Percentiles rank a stretch among this genome's conserved stretches.
Evolutionary conservation across 2,329 filamentous ascomycete species (phyloP).

Genomic region (Fusarium proliferatum): DNA sequence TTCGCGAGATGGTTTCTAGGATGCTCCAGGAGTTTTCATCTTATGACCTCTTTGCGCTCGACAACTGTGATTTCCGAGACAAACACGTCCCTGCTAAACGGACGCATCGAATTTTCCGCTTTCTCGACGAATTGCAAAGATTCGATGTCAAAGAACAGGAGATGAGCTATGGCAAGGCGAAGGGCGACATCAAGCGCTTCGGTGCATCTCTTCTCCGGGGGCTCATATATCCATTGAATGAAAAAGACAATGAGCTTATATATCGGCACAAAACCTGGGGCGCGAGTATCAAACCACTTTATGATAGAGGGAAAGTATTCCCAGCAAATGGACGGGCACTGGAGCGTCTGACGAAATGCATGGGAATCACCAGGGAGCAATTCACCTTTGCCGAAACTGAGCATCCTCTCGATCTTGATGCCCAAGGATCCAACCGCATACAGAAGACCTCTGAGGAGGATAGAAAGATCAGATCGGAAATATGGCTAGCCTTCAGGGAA

Average conservation of each 20-base stretch:
- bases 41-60: constrained; percentile 31
- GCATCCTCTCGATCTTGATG: not conserved
- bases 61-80: constrained; percentile 26
- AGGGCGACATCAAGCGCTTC: constrained; percentile 41
- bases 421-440: not conserved
- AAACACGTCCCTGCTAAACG: constrained; percentile 23
- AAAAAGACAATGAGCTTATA: not conserved
- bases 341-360: constrained; percentile 9
- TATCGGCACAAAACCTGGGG: not conserved
- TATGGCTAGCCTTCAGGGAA: not conserved
- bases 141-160: constrained; percentile 1
- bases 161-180: constrained; percentile 25
- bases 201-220: constrained; percentile 34
- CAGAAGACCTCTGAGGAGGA: not conserved
- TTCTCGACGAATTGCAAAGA: constrained; percentile 40
- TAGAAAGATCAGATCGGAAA: not conserved
- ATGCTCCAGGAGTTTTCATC: not conserved
- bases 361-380: constrained; percentile 18
- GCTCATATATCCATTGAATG: constrained; percentile 29
- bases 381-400: constrained; percentile 15
- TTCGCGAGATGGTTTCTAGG: not conserved
- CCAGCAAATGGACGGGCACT: not conserved
- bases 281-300: not conserved
- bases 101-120: constrained; percentile 18
- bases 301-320: not conserved